Evolutionary conservation across 164 flowering plant species (phyloP).

Genomic region (Annona squamosa): DNA sequence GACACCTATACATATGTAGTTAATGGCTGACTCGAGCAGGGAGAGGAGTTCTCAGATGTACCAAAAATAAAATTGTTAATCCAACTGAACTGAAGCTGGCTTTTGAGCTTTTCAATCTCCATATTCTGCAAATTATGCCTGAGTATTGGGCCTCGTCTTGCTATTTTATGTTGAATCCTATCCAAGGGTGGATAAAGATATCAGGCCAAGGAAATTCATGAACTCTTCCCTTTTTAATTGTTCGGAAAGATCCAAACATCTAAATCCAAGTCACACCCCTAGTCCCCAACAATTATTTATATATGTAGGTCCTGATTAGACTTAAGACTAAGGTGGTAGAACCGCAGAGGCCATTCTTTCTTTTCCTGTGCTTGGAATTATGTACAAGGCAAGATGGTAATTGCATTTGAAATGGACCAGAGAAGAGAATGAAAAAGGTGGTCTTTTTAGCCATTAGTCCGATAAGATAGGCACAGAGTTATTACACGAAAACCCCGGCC

Average conservation of each 20-base stretch:
- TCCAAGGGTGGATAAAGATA: not conserved
- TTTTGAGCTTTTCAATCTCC: not conserved
- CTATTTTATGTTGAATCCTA: too few relatives aligned
- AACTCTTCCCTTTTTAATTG: not conserved
- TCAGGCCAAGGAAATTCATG: not conserved
- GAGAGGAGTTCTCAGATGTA: conserved; percentile 11
- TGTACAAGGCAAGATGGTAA: conserved; percentile 5
- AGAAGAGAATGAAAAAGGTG: not conserved
- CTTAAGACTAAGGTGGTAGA: conserved; percentile 11
- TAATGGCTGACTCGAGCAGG: not conserved
- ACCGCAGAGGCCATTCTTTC: conserved; percentile 7
- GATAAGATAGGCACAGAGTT: conserved; percentile 9
- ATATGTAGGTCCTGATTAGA: conserved; percentile 8
- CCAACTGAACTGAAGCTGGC: not conserved
- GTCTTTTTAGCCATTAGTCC: not conserved
- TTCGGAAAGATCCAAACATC: conserved; percentile 9
- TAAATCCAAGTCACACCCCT: not conserved
- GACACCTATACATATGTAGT: not conserved
- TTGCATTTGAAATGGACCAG: not conserved
- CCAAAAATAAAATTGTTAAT: conserved; percentile 9
- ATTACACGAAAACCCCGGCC: conserved; percentile 3
- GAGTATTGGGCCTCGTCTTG: too few relatives aligned
- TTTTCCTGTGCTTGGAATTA: conserved; percentile 9
- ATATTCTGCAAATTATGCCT: too few relatives aligned
- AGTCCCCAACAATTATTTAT: too few relatives aligned